phyloP scores from a whole-genome alignment of 2,329 filamentous ascomycete species.

The Stenocarpella maydis region DNA sequence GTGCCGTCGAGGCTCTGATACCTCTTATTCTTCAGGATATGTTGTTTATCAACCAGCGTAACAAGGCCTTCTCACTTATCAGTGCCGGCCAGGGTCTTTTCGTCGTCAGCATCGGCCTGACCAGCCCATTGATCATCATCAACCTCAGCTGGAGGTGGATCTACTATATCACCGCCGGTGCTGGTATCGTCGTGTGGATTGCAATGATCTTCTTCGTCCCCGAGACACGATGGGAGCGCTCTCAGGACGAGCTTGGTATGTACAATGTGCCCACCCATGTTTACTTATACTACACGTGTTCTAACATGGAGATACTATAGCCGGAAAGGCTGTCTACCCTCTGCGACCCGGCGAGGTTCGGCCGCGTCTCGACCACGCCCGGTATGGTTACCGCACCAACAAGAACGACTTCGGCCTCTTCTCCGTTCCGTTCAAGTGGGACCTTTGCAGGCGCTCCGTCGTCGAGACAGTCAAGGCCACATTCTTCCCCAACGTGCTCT shows the following conservation, averaged over 20 bases:
- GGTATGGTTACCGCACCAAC: conserved; percentile 36
- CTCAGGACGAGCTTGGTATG: conserved; percentile 38
- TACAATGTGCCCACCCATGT: neutral
- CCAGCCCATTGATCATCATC: conserved; percentile 36
- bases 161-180: conserved; percentile 38
- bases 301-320: neutral
- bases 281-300: rapidly evolving
- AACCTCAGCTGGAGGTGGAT: conserved; percentile 39
- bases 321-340: conserved; percentile 36
- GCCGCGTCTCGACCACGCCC: conserved; percentile 36
- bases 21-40: conserved; percentile 41
- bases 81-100: conserved; percentile 38
- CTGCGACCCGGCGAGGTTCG: conserved; percentile 36
- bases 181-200: conserved; percentile 37
- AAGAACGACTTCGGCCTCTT: conserved; percentile 38
- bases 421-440: conserved; percentile 36
- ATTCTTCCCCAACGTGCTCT: conserved; percentile 39
- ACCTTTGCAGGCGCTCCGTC: conserved; percentile 32
- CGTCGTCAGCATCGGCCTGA: conserved; percentile 35
- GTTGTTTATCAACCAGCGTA: conserved; percentile 40
- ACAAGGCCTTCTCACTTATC: conserved; percentile 38
- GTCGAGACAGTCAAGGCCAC: conserved; percentile 36
- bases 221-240: conserved; percentile 38
- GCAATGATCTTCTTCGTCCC: conserved; percentile 38
- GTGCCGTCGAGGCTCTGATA: conserved; percentile 40